Evolutionary conservation across 768 basidiomycete species (phyloP), one percentile per base, ranked within the genome.

Genomic region (Asterophora lycoperdoides): DNA sequence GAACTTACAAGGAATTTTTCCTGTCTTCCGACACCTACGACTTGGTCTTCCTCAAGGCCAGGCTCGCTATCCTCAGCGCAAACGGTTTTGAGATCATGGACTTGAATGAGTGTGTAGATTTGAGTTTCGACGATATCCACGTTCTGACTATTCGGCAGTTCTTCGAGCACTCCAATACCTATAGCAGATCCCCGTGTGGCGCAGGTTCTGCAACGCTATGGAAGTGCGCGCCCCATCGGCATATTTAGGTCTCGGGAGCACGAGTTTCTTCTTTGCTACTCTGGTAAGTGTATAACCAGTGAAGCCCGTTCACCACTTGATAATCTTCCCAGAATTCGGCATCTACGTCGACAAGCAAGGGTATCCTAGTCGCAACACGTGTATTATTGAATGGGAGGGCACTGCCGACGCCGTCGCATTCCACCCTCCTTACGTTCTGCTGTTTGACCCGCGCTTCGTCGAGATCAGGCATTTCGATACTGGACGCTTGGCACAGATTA

Each of bases 51-150:
- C 71, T 97, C 54, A 92, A 91, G 62, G 85, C 88, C 10, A 90
- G 86, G 69, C 85, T 99, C 54, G 93, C 89, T 1, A 86, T 99
- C 41, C 77, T 96, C 18, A 93, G 93, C 57, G 81, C 87, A 1
- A 93, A 89, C 58, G 94, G 93, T 13, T 97, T 99, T 58, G 93
- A 96, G 69, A 96, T 98, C 60, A 95, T 99, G 92, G 89, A 96
- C 61, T 75, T 99, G 20, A 81, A 81, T 13, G 88, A 94, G 89
- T 95, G 68, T 36, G 89, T 68, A 83, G 18, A 5, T 32, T 34
- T 26, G 20, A 8, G n/a, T 38, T 37, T 23, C 18, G 5, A 45
- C 8, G 3, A 26, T 10, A 6, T 2, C 23, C 9, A 10, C 9
- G 32, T 32, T 32, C 19, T 55, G 46, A 48, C 41, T 11, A 2